A percentile compares a stretch with the other conserved stretches of the same genome.
phyloP scores from a whole-genome alignment of 2,329 filamentous ascomycete genomes.

The Beauveria caledonica region DNA sequence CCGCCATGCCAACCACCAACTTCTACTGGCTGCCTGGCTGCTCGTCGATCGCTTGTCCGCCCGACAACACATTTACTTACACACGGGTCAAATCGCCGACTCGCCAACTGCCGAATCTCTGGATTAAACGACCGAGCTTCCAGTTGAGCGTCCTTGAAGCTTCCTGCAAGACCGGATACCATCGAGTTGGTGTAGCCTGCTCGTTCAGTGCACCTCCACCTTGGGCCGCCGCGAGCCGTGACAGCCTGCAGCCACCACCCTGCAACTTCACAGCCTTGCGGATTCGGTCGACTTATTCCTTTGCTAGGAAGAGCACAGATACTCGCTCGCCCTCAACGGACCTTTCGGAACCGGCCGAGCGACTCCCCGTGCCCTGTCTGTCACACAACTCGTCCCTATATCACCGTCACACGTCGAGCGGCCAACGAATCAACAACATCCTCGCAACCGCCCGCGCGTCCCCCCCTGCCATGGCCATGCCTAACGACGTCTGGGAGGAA shows the following conservation, averaged over 20 bases:
- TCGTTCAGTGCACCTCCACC: too few species aligned
- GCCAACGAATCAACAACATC: neutral
- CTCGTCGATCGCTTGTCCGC: neutral
- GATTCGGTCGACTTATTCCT: neutral
- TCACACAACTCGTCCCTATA: too few species aligned
- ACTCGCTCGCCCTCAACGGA: neutral
- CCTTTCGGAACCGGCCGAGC: constrained; percentile 6
- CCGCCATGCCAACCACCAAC: neutral
- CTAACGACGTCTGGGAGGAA: constrained; percentile 52
- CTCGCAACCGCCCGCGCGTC: neutral
- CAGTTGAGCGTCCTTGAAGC: neutral
- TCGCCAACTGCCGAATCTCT: neutral
- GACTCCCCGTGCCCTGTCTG: neutral
- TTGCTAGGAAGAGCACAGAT: neutral
- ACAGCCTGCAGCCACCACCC: neutral
- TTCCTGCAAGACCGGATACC: too few species aligned
- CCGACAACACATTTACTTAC: neutral
- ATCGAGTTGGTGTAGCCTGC: too few species aligned
- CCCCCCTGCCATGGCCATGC: constrained; percentile 29
- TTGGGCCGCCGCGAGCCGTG: too few species aligned
- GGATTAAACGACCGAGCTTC: neutral
- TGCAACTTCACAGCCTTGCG: neutral
- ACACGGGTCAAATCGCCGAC: neutral
- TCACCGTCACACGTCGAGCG: neutral
- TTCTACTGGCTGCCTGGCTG: neutral